Evolutionary conservation across 352 stramenopile genomes (phyloP).

Genomic region (Chrysophaeum taylorii): DNA sequence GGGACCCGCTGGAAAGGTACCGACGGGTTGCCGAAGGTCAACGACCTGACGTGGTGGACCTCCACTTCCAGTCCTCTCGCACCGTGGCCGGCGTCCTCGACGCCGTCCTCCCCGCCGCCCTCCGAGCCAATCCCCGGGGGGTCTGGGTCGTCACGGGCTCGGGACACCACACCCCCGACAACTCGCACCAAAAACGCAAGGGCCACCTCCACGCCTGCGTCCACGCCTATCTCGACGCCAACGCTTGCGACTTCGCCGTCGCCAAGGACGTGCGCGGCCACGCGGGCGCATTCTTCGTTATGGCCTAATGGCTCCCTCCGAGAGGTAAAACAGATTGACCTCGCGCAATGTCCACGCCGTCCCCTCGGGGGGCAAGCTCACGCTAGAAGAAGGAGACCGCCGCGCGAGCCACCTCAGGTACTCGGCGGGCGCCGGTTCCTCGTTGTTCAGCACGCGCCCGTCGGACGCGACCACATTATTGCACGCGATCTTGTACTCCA

Average conservation of each 20-base stretch:
- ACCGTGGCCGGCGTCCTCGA: constrained; percentile 6
- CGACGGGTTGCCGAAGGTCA: neutral
- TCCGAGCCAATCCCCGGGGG: neutral
- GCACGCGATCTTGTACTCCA: no score
- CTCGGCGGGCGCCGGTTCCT: no score
- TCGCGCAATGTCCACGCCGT: no score
- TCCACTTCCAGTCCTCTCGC: constrained; percentile 9
- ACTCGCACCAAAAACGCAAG: neutral
- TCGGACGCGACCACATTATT: no score
- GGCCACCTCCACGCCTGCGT: neutral
- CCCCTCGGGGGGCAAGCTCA: no score
- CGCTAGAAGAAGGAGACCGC: no score
- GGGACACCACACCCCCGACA: neutral
- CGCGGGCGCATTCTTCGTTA: constrained; percentile 7
- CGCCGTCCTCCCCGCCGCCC: neutral
- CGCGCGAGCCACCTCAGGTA: no score
- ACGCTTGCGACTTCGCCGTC: neutral
- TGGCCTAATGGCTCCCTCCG: no score
- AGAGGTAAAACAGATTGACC: no score
- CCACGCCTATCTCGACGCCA: neutral
- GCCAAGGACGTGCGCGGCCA: neutral
- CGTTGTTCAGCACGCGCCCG: no score
- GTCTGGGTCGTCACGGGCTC: constrained; percentile 14
- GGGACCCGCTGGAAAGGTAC: neutral
- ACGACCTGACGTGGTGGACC: neutral